Evolutionary conservation across 2,329 filamentous ascomycete species (phyloP), one percentile per base, ranked within the genome.

Genomic region (Exophiala dermatitidis): DNA sequence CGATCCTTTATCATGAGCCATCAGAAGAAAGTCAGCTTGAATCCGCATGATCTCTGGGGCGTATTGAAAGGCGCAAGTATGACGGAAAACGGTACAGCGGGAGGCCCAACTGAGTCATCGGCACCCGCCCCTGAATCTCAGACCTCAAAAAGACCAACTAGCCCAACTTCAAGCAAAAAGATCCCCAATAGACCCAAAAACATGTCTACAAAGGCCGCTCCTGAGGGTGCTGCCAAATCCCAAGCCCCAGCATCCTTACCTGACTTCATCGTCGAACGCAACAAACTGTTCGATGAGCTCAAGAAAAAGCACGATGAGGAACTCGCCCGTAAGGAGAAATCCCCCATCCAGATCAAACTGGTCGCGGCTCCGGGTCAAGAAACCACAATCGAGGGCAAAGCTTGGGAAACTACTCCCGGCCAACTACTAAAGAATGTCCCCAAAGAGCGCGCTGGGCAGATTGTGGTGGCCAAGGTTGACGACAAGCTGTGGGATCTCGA

Each of bases 401-500:
- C 90, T 46, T 97, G 87, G 86, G 88, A 94, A 74, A 96, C 90
- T 62, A 94, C 90, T 10, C 93, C 93, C 4, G 85, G 64, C 84
- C 95, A 71, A 82, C 71, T 76, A 82, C 59, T 86, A 81, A 72
- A 81, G 77, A 65, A 95, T 90, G 70, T 90, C 78, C 72, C 96
- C 86, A 81, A 93, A 83, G 67, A 80, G 86, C 64, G 87, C 82
- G 74, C 89, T 89, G 77, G 87, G 84, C 74, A 90, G 84, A 67
- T 74, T 43, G 88, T 98, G 56, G 85, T 98, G 65, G 85, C 91
- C 42, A 83, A 83, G 66, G 80, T 97, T 36, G 85, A 97, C 65
- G 88, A 86, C 52, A 79, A 88, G 66, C 77, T 97, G 7, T 98
- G 91, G 93, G 93, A 98, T 73, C 74, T 98, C 61, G 88, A 91